Evolutionary conservation across 768 basidiomycete genomes (phyloP).

Genomic region (Russula sp.): DNA sequence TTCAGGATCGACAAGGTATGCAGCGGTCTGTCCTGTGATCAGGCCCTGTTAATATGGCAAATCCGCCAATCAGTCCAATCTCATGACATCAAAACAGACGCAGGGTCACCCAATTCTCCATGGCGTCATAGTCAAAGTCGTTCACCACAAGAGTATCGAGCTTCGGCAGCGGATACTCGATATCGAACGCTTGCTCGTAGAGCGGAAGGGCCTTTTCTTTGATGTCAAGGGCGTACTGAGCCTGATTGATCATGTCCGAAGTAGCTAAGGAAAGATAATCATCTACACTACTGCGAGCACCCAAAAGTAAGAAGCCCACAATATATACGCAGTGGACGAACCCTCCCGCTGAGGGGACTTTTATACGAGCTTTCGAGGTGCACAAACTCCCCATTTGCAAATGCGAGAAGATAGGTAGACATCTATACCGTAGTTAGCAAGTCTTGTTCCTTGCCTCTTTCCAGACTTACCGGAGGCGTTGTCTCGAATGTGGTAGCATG

Average conservation of each 20-base stretch:
- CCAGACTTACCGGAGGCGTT: slow-evolving; percentile 54
- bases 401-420: slow-evolving; percentile 88
- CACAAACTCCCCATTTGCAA: slow-evolving; percentile 74
- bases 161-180: slow-evolving; percentile 91
- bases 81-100: neutral
- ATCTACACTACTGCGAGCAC: slow-evolving; percentile 3
- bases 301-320: slow-evolving; percentile 34
- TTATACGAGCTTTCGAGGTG: slow-evolving; percentile 68
- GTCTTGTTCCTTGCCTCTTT: neutral
- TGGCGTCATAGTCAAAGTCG: slow-evolving; percentile 86
- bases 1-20: slow-evolving; percentile 74
- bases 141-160: slow-evolving; percentile 86
- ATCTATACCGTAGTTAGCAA: slow-evolving; percentile 36
- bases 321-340: slow-evolving; percentile 80
- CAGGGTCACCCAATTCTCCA: slow-evolving; percentile 78
- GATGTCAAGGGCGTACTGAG: slow-evolving; percentile 82
- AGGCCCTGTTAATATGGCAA: slow-evolving; percentile 44
- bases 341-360: slow-evolving; percentile 75
- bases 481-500: slow-evolving; percentile 76
- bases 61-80: neutral
- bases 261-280: slow-evolving; percentile 47
- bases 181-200: slow-evolving; percentile 91
- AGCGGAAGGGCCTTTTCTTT: slow-evolving; percentile 75
- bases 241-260: slow-evolving; percentile 74
- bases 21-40: slow-evolving; percentile 83